Evolutionary conservation across 1,284 basidiomycete species (phyloP).

Genomic region (Ustilago shanxiensis): DNA sequence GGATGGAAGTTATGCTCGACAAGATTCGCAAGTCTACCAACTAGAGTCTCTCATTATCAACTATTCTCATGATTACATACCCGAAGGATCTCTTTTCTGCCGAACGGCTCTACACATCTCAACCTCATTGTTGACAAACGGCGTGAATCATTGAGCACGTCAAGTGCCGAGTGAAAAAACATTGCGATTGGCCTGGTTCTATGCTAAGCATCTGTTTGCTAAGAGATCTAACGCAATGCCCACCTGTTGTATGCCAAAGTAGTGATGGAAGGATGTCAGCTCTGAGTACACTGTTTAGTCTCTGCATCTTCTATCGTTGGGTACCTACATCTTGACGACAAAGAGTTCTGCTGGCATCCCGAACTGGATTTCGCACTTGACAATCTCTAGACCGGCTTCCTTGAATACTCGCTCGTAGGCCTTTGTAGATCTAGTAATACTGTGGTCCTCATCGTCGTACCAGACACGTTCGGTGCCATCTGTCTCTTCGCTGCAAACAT

Average conservation of each 20-base stretch:
- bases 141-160: no score
- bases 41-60: neutral
- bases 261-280: neutral
- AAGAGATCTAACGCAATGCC: conserved; percentile 31
- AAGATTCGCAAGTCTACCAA: conserved; percentile 54
- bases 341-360: conserved; percentile 68
- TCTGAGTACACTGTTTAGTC: no score
- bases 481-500: conserved; percentile 63
- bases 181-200: neutral
- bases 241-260: conserved; percentile 8
- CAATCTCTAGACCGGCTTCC: conserved; percentile 62
- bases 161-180: neutral
- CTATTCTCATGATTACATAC: conserved; percentile 15
- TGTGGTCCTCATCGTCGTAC: conserved; percentile 69
- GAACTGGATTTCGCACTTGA: conserved; percentile 62
- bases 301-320: no score
- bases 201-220: neutral
- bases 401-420: conserved; percentile 67
- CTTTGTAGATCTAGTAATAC: conserved; percentile 65
- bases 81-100: conserved; percentile 4
- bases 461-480: conserved; percentile 65
- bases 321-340: conserved; percentile 65
- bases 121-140: neutral
- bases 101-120: neutral
- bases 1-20: conserved; percentile 68